These are phyloP conservation scores for Lentinula edodes DNA, from an alignment of 768 basidiomycete species.

Conservation along the genomic window DNA sequence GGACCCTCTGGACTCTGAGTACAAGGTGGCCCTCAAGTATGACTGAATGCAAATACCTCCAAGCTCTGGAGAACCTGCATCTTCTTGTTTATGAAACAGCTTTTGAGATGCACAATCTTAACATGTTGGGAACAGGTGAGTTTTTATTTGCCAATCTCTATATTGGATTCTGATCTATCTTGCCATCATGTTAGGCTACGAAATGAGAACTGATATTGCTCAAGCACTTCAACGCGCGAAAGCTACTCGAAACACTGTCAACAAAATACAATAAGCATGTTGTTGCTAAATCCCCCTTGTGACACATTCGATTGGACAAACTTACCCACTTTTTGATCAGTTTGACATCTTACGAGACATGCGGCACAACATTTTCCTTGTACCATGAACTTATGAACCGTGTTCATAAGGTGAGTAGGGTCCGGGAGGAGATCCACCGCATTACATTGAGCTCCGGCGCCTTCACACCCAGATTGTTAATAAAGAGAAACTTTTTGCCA, in stretches of 20 bases:
- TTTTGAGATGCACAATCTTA: conserved; percentile 36
- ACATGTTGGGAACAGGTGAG: conserved; percentile 28
- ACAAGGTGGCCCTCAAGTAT: conserved; percentile 13
- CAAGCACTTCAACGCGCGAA: conserved; percentile 23
- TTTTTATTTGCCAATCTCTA: not conserved
- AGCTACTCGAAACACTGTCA: conserved; percentile 25
- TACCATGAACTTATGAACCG: conserved; percentile 19
- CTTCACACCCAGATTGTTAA: conserved; percentile 19
- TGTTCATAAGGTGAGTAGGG: conserved; percentile 20
- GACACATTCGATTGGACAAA: conserved; percentile 14
- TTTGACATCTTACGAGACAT: conserved; percentile 22
- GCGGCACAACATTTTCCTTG: conserved; percentile 17
- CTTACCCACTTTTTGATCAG: conserved; percentile 11
- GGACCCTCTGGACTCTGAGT: conserved; percentile 20
- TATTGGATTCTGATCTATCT: not conserved
- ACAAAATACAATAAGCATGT: conserved; percentile 23
- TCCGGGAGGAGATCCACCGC: conserved; percentile 23
- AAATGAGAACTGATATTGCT: conserved; percentile 24
- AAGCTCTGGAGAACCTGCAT: conserved; percentile 26
- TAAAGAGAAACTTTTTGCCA: conserved; percentile 9
- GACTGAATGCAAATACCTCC: conserved; percentile 15
- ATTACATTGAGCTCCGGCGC: conserved; percentile 24
- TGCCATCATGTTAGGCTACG: conserved; percentile 22
- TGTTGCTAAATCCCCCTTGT: conserved; percentile 8
- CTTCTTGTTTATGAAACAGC: conserved; percentile 23